These are phyloP conservation scores for Sclerotiophoma versabilis DNA, from an alignment of 2,329 filamentous ascomycete genomes.

Conservation along the genomic window DNA sequence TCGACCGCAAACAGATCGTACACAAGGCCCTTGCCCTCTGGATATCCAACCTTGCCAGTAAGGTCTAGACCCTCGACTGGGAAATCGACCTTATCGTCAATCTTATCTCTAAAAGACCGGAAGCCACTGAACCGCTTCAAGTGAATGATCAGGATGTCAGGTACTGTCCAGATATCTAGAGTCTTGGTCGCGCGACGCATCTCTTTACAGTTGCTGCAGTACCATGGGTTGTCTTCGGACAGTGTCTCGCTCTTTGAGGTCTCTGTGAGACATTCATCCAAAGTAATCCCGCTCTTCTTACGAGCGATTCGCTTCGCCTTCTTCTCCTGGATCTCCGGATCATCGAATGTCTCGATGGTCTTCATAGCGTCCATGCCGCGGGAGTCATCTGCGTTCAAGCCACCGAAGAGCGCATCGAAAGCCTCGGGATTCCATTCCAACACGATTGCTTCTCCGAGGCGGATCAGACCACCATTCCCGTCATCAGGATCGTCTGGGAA, in stretches of 20 bases:
- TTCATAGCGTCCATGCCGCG: slow-evolving; percentile 69
- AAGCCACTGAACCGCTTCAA: slow-evolving; percentile 93
- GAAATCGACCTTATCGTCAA: slow-evolving; percentile 90
- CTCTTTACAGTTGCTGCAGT: slow-evolving; percentile 94
- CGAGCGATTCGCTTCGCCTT: slow-evolving; percentile 70
- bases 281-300: slow-evolving; percentile 76
- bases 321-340: slow-evolving; percentile 68
- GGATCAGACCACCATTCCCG: slow-evolving; percentile 69
- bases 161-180: slow-evolving; percentile 95
- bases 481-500: slow-evolving; percentile 43
- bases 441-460: slow-evolving; percentile 82
- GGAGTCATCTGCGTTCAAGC: slow-evolving; percentile 52
- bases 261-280: slow-evolving; percentile 92
- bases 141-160: slow-evolving; percentile 93
- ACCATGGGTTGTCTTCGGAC: slow-evolving; percentile 97
- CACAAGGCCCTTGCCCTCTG: slow-evolving; percentile 79
- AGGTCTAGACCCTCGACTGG: slow-evolving; percentile 88
- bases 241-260: slow-evolving; percentile 93
- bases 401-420: slow-evolving; percentile 73
- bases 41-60: slow-evolving; percentile 77
- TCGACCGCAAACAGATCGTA: slow-evolving; percentile 97
- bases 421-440: slow-evolving; percentile 82
- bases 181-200: slow-evolving; percentile 93
- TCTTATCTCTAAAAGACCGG: slow-evolving; percentile 83
- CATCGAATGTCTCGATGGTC: slow-evolving; percentile 61